Evolutionary conservation across 495 filamentous ascomycete genomes (phyloP), one percentile per base, ranked within the genome.

Genomic region (Lasiosphaeris hirsuta): DNA sequence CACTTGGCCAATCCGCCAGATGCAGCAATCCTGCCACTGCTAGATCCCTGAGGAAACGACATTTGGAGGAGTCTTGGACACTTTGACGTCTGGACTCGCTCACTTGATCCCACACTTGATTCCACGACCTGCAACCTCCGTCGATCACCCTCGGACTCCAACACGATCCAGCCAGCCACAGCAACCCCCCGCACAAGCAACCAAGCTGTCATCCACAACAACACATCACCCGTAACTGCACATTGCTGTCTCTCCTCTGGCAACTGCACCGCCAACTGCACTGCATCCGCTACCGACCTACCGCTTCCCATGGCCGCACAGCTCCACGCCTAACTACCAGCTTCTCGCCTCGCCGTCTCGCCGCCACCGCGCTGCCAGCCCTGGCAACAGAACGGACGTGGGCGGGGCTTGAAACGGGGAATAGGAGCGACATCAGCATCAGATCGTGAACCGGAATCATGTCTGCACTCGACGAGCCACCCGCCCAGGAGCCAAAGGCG

Each of bases 381-480:
- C 36, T n/a, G 49, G 36, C 37, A 51, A 19, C 49, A 51, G 35
- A 33, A 33, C 35, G n/a, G 36, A 37, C 49, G 49, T 19, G 14
- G n/a, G 35, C 49, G 49, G 49, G 34, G 14, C 48, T 9, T 17
- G 43, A 5, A 30, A 30, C 23, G 2, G 2, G 23, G 23, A 30
- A 30, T 5, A 30, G 23, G 23, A 5, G 5, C 23, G 23, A 30
- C 23, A 11, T 34, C 11, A 11, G 19, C 4, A 53, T 30, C 23
- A 5, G 23, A n/a, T 42, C 23, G 37, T n/a, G 14, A n/a, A 49
- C 17, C 10, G 41, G 17, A 46, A 38, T 38, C 46, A 60, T 60
- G 58, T 51, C 58, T 45, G 58, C 58, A 50, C 45, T 19, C 45
- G 58, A 60, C 34, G 58, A 44, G 11, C 17, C 52, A 40, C 45